Evolutionary conservation across 108 stramenopile genomes (phyloP).

Genomic region (Schizochytrium sp.): DNA sequence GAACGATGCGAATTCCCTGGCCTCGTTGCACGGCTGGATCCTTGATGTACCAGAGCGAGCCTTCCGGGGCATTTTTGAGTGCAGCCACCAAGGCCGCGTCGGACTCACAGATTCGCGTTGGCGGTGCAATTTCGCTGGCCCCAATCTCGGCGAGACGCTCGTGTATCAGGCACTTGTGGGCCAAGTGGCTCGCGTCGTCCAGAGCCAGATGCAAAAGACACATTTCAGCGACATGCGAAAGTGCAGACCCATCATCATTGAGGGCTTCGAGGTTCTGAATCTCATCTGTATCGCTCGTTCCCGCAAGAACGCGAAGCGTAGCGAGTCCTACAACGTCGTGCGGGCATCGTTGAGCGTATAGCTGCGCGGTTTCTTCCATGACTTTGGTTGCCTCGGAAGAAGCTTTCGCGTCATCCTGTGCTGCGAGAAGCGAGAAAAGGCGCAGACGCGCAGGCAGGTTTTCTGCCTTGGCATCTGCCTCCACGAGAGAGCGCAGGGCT

Average conservation of each 20-base stretch:
- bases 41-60: neutral
- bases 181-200: neutral
- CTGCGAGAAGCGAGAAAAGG: neutral
- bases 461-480: neutral
- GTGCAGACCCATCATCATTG: neutral
- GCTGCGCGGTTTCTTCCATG: neutral
- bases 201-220: neutral
- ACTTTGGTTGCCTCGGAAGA: neutral
- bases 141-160: neutral
- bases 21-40: slow-evolving; percentile 6
- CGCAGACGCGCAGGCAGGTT: neutral
- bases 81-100: neutral
- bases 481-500: neutral
- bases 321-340: neutral
- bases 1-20: neutral
- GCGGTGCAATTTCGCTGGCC: neutral
- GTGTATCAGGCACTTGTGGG: neutral
- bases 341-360: neutral
- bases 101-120: neutral
- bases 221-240: neutral
- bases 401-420: neutral
- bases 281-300: neutral
- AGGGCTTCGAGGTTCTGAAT: too few relatives aligned
- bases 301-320: neutral
- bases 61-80: neutral